phyloP scores from a whole-genome alignment of 1,284 basidiomycete genomes.

The Malassezia dermatis region DNA sequence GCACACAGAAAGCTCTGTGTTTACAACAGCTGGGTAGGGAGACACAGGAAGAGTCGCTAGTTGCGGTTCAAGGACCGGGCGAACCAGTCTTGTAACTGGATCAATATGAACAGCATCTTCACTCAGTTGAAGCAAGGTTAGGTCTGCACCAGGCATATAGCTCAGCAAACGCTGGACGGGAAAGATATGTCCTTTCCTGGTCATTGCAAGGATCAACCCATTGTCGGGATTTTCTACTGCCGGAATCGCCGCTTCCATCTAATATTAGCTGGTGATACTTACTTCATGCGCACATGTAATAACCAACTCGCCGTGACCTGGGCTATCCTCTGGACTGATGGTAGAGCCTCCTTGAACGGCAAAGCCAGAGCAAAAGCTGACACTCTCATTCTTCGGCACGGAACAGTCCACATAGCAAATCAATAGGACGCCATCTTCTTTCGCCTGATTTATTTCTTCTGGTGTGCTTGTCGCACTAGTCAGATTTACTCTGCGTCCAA shows the following conservation, averaged over 20 bases:
- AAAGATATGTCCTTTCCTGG: slow-evolving; percentile 48
- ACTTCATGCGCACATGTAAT: slow-evolving; percentile 62
- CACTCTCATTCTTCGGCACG: slow-evolving; percentile 50
- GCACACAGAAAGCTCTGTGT: slow-evolving; percentile 55
- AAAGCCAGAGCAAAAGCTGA: slow-evolving; percentile 60
- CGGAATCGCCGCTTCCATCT: slow-evolving; percentile 2
- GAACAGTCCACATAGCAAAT: slow-evolving; percentile 55
- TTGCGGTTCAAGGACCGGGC: slow-evolving; percentile 21
- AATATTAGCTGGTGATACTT: background rate
- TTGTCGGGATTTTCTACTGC: background rate
- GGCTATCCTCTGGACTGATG: slow-evolving; percentile 25
- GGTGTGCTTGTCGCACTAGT: slow-evolving; percentile 28
- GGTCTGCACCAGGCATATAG: slow-evolving; percentile 57
- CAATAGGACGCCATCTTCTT: slow-evolving; percentile 52
- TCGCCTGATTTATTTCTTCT: slow-evolving; percentile 24
- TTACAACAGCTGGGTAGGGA: slow-evolving; percentile 57
- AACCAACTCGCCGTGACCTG: slow-evolving; percentile 50
- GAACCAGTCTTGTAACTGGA: background rate
- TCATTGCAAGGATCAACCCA: slow-evolving; percentile 46
- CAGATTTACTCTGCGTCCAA: slow-evolving; percentile 25
- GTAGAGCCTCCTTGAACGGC: slow-evolving; percentile 49
- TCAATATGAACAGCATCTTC: slow-evolving; percentile 23
- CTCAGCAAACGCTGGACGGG: slow-evolving; percentile 55
- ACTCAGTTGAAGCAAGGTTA: slow-evolving; percentile 49
- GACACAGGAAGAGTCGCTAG: slow-evolving; percentile 57